Percentiles rank a stretch among this genome's conserved stretches.
Conservation (phyloP, 73 alveolate species). For the Paraurostyla sp. region DNA sequence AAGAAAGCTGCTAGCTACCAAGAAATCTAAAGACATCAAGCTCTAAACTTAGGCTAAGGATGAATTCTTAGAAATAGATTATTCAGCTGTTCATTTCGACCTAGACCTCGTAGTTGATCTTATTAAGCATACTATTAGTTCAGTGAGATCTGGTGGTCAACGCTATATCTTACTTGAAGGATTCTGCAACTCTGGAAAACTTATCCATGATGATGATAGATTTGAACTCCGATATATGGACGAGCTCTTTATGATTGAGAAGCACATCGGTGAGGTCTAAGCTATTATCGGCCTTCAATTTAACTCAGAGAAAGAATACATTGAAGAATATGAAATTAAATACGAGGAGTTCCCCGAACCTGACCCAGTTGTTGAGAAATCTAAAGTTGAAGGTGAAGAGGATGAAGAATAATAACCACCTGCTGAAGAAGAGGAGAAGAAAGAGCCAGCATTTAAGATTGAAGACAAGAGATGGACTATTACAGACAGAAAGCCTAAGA, state of each 20-base stretch:
- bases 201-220: constrained; percentile 56
- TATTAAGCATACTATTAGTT: constrained; percentile 37
- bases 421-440: constrained; percentile 66
- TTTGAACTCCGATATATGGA: constrained; percentile 78
- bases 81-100: constrained; percentile 71
- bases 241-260: constrained; percentile 71
- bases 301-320: constrained; percentile 43
- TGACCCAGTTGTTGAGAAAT: constrained; percentile 58
- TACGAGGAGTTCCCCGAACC: constrained; percentile 79
- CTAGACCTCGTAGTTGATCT: constrained; percentile 44
- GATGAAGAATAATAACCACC: constrained; percentile 52
- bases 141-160: constrained; percentile 34
- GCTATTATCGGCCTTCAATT: constrained; percentile 69
- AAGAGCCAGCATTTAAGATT: constrained; percentile 53
- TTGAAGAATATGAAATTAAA: constrained; percentile 71
- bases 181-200: constrained; percentile 64
- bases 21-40: constrained; percentile 57
- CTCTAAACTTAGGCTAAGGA: constrained; percentile 59
- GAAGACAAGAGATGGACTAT: constrained; percentile 73
- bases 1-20: constrained; percentile 51
- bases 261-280: constrained; percentile 70
- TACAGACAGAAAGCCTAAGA: constrained; percentile 71
- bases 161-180: constrained; percentile 66
- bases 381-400: constrained; percentile 59
- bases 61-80: constrained; percentile 72